phyloP scores from a whole-genome alignment of 352 stramenopile species.

The Phytophthora crassamura region DNA sequence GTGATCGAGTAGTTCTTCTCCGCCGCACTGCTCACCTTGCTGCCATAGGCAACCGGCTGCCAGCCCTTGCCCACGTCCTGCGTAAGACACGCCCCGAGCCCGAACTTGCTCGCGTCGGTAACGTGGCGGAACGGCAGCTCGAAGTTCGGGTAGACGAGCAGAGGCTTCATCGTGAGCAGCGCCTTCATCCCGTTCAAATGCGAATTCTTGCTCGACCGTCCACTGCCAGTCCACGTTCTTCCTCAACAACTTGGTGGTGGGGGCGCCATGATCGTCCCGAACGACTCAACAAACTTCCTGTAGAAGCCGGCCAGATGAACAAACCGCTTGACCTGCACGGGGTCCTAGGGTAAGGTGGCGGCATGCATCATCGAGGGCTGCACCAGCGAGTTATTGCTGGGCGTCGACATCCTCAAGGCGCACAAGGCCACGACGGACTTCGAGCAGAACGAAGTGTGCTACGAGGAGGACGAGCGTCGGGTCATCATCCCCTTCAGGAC shows the following conservation, averaged over 20 bases:
- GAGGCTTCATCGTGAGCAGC: too few relatives aligned
- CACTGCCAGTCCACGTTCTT: constrained; percentile 28
- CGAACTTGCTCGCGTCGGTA: too few relatives aligned
- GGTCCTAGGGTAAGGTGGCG: neutral
- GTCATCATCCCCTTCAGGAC: constrained; percentile 12
- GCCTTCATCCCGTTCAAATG: too few relatives aligned
- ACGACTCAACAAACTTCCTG: constrained; percentile 24
- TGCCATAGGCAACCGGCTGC: too few relatives aligned
- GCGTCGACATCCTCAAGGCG: neutral
- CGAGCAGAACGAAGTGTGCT: neutral
- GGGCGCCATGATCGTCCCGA: constrained; percentile 18
- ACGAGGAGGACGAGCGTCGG: neutral
- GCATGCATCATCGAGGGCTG: neutral
- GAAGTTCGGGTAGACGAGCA: too few relatives aligned
- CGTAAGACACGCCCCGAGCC: too few relatives aligned
- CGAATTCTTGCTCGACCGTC: constrained; percentile 10
- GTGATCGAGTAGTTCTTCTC: too few relatives aligned
- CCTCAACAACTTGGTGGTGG: constrained; percentile 23
- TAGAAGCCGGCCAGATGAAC: constrained; percentile 21
- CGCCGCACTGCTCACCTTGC: too few relatives aligned
- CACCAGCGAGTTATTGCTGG: constrained; percentile 3
- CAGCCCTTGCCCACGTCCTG: too few relatives aligned
- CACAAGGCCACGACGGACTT: constrained; percentile 5
- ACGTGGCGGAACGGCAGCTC: too few relatives aligned
- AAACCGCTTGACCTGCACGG: too few relatives aligned